phyloP scores from a whole-genome alignment of 805 yeast genomes.

The Candida germanica region DNA sequence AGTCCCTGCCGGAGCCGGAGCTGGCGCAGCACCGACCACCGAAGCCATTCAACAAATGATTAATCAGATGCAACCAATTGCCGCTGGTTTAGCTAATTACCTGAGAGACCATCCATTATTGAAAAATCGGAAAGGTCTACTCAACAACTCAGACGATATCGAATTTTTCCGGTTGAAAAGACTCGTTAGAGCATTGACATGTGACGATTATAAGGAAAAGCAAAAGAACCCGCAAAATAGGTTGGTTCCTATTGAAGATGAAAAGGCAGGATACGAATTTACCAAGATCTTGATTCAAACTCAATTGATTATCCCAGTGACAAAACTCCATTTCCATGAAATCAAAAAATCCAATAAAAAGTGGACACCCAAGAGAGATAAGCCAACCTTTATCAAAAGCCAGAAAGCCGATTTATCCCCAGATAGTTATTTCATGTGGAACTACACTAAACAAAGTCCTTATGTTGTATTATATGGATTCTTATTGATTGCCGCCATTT shows the following conservation, averaged over 20 bases:
- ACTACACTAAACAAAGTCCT: conserved; percentile 70
- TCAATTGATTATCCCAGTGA: conserved; percentile 72
- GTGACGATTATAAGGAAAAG: conserved; percentile 63
- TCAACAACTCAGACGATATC: conserved; percentile 60
- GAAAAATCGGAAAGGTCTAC: conserved; percentile 80
- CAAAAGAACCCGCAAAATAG: conserved; percentile 45
- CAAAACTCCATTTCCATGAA: conserved; percentile 67
- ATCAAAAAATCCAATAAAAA: conserved; percentile 52
- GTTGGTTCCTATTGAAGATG: conserved; percentile 42
- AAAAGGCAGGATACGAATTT: conserved; percentile 56
- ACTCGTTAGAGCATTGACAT: conserved; percentile 70
- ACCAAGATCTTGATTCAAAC: conserved; percentile 68
- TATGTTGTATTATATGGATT: conserved; percentile 59
- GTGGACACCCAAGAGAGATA: conserved; percentile 57
- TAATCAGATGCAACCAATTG: conserved; percentile 42
- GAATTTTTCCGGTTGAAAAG: conserved; percentile 90
- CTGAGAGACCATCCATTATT: conserved; percentile 63
- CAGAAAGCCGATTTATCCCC: conserved; percentile 59
- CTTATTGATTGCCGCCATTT: conserved; percentile 61
- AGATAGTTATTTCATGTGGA: conserved; percentile 81
- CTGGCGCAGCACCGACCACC: conserved; percentile 4
- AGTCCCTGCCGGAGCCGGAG: conserved; percentile 9
- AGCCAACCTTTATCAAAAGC: conserved; percentile 57
- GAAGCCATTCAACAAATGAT: conserved; percentile 11
- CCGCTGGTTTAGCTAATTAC: conserved; percentile 67